phyloP scores from a whole-genome alignment of 106 monocot genomes.

The Chionographis japonica region DNA sequence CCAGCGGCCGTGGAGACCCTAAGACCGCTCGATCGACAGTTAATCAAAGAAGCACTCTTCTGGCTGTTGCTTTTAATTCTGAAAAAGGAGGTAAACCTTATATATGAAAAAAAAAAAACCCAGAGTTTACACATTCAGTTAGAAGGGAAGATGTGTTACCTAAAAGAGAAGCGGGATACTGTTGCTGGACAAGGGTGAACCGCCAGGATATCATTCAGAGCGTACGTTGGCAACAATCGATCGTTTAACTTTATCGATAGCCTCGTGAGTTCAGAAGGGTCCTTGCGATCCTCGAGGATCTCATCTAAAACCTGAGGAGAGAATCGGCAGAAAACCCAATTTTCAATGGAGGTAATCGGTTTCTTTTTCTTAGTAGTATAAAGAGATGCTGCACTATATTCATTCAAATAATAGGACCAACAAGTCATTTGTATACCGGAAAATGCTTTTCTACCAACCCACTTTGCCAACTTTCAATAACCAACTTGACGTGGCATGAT shows the following conservation, averaged over 20 bases:
- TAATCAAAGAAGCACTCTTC: conserved; percentile 31
- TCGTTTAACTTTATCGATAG: conserved; percentile 67
- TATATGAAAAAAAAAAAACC: neutral
- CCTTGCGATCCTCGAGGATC: conserved; percentile 48
- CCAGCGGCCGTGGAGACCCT: conserved; percentile 83
- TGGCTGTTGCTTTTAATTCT: conserved; percentile 32
- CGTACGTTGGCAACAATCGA: conserved; percentile 32
- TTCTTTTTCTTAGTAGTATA: no score
- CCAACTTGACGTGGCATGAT: no score
- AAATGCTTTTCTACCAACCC: no score
- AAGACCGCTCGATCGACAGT: conserved; percentile 84
- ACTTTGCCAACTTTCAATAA: no score
- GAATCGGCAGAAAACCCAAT: neutral
- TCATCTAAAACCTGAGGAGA: conserved; percentile 69
- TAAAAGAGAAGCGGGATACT: conserved; percentile 93
- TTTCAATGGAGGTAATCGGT: no score
- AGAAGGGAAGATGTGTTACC: conserved; percentile 26
- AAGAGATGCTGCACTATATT: no score
- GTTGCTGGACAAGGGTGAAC: conserved; percentile 88
- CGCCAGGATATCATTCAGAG: conserved; percentile 79
- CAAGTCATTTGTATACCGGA: no score
- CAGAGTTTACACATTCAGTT: neutral
- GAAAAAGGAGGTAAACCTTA: neutral
- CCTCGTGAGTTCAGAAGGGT: conserved; percentile 66
- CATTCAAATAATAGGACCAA: no score